Percentiles rank a stretch among this genome's conserved stretches.
These are phyloP conservation scores for Heimioporus sp. DNA, from an alignment of 768 basidiomycete species.

Conservation along the genomic window DNA sequence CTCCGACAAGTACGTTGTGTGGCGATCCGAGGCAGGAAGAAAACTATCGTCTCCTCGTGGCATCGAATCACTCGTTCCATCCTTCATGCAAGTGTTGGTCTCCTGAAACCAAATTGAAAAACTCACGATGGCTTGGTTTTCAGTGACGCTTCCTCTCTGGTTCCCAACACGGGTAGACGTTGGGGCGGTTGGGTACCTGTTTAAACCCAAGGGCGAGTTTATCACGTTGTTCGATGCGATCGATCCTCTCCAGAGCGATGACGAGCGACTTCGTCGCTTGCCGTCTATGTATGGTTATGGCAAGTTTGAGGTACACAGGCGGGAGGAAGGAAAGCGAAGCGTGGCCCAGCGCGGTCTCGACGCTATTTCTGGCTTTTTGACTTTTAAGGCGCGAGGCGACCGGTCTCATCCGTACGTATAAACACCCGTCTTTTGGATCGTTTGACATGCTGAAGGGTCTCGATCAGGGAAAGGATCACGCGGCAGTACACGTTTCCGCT, in stretches of 20 bases:
- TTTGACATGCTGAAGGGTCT: not conserved
- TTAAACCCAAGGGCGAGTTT: constrained; percentile 66
- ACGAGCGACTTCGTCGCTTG: constrained; percentile 43
- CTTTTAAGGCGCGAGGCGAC: constrained; percentile 39
- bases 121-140: not conserved
- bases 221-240: constrained; percentile 71
- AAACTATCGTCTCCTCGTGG: constrained; percentile 56
- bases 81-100: constrained; percentile 49
- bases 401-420: constrained; percentile 39
- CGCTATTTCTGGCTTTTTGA: constrained; percentile 48
- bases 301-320: constrained; percentile 40
- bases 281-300: constrained; percentile 69
- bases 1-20: constrained; percentile 36
- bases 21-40: constrained; percentile 55
- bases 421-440: not conserved
- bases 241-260: constrained; percentile 46
- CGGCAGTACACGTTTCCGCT: constrained; percentile 60
- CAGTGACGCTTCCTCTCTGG: constrained; percentile 73
- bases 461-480: constrained; percentile 41
- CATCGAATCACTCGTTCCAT: constrained; percentile 65
- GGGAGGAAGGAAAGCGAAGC: constrained; percentile 54
- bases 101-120: not conserved
- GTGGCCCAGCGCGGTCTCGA: constrained; percentile 57
- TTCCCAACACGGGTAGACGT: constrained; percentile 57
- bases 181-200: constrained; percentile 76